Percentiles rank a stretch among this genome's conserved stretches.
These are phyloP conservation scores for Candida sp. DNA, from an alignment of 1,139 yeast species.

Conservation along the genomic window DNA sequence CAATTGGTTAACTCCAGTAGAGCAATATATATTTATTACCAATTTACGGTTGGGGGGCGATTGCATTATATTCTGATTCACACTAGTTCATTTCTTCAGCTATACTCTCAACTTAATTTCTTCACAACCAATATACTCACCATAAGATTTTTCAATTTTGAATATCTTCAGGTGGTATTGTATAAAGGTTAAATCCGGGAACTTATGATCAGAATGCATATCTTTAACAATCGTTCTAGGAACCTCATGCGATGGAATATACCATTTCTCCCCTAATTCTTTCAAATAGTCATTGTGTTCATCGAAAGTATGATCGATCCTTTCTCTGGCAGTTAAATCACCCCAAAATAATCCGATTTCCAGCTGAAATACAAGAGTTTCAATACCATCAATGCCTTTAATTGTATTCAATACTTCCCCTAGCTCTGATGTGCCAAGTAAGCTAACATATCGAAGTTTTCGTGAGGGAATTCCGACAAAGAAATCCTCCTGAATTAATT, in stretches of 20 bases:
- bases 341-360: not conserved
- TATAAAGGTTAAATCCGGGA: not conserved
- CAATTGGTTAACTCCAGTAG: too few species aligned
- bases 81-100: too few species aligned
- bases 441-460: not conserved
- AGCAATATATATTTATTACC: too few species aligned
- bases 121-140: not conserved
- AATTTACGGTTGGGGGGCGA: too few species aligned
- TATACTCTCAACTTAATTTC: not conserved
- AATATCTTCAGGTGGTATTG: not conserved
- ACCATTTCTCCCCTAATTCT: too few species aligned
- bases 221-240: not conserved
- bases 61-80: too few species aligned
- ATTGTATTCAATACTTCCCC: not conserved
- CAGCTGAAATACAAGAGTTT: not conserved
- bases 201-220: not conserved
- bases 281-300: too few species aligned
- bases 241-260: too few species aligned
- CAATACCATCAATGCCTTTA: not conserved
- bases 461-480: not conserved
- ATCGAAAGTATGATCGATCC: too few species aligned
- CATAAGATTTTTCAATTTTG: not conserved
- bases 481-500: not conserved
- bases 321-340: not conserved
- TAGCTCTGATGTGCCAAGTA: not conserved